Percentiles rank a stretch among this genome's conserved stretches.
Conservation (phyloP, 495 filamentous ascomycete species). For the Pyrenula aspistea region DNA sequence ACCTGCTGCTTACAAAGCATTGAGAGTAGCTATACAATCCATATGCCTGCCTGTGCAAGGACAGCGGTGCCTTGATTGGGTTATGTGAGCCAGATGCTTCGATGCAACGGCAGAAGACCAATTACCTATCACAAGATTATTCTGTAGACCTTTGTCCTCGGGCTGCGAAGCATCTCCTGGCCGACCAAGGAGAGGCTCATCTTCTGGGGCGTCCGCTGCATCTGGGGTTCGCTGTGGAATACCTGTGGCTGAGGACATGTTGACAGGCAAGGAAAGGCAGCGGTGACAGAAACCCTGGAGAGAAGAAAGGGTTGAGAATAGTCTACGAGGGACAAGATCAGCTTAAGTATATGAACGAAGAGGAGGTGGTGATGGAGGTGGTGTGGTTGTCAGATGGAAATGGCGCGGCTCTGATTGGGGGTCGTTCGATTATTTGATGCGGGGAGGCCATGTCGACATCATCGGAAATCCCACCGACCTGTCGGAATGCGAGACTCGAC, state of each 20-base stretch:
- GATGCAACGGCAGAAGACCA: not conserved
- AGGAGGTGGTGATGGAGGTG: not conserved
- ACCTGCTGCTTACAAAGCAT: not conserved
- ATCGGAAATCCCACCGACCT: not conserved
- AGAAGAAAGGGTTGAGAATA: not conserved
- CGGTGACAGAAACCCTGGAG: not conserved
- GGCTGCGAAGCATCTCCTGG: constrained; percentile 62
- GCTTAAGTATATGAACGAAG: not conserved
- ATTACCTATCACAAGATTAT: constrained; percentile 70
- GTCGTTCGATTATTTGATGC: not conserved
- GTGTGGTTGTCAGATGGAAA: not conserved
- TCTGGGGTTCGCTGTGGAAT: constrained; percentile 26
- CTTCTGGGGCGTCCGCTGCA: constrained; percentile 33
- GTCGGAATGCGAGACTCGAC: too few species aligned
- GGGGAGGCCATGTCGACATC: not conserved
- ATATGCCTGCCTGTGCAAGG: constrained; percentile 54
- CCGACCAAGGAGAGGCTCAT: constrained; percentile 67
- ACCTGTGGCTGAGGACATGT: constrained; percentile 44
- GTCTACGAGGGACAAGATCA: not conserved
- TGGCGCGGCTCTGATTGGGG: not conserved
- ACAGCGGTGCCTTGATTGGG: constrained; percentile 48
- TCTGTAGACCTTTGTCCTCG: constrained; percentile 43
- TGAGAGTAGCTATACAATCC: constrained; percentile 32
- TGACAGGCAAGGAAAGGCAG: not conserved
- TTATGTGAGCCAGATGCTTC: not conserved